Conservation (phyloP, 2,329 filamentous ascomycete genomes). For the Penicillium sp. region DNA sequence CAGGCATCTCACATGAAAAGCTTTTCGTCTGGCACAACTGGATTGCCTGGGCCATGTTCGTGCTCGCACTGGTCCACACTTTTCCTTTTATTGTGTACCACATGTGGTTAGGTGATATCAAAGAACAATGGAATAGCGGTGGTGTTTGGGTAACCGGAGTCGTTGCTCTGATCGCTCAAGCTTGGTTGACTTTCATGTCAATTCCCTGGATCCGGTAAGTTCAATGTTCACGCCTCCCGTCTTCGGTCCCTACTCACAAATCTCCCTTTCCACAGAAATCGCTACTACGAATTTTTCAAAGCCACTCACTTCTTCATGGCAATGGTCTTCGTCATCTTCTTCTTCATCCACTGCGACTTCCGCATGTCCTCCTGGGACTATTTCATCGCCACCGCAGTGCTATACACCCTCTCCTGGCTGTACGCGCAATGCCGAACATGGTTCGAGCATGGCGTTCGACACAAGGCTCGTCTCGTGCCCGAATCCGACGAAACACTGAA, state of each 20-base stretch:
- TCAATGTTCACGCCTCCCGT: not conserved
- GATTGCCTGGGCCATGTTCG: conserved; percentile 55
- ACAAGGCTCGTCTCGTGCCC: conserved; percentile 44
- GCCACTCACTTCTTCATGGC: conserved; percentile 55
- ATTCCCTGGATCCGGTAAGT: conserved; percentile 27
- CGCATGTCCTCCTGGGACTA: conserved; percentile 60
- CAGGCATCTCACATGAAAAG: conserved; percentile 57
- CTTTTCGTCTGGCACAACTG: conserved; percentile 54
- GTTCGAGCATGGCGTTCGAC: conserved; percentile 50
- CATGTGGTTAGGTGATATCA: conserved; percentile 49
- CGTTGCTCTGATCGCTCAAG: conserved; percentile 53
- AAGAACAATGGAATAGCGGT: conserved; percentile 43
- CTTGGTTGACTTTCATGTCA: conserved; percentile 52
- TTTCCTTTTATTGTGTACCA: conserved; percentile 59
- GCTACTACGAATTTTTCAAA: conserved; percentile 63
- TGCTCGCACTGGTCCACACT: conserved; percentile 56
- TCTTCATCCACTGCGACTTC: conserved; percentile 62
- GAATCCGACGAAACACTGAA: conserved; percentile 45
- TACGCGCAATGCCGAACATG: conserved; percentile 49
- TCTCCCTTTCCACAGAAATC: conserved; percentile 40
- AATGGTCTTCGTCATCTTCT: conserved; percentile 57
- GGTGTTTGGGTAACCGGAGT: conserved; percentile 57
- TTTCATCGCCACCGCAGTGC: conserved; percentile 56
- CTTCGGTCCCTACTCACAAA: not conserved
- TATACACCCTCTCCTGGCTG: conserved; percentile 52